phyloP scores from a whole-genome alignment of 2,329 filamentous ascomycete species.

The Sporothrix dimorphospora region DNA sequence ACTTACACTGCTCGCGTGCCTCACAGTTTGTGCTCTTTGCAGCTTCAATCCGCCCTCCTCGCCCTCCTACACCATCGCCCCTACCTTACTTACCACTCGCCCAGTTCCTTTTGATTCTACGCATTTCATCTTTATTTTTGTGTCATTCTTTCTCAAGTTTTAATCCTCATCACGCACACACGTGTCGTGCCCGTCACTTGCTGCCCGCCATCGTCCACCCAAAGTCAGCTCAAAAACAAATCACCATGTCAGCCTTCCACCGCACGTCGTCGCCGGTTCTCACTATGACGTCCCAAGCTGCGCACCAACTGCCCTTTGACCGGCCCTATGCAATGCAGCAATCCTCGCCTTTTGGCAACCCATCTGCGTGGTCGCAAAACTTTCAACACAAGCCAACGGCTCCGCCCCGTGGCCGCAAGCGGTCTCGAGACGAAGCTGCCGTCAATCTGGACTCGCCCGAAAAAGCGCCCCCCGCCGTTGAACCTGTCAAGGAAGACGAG shows the following conservation, averaged over 20 bases:
- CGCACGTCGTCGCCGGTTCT: conserved; percentile 52
- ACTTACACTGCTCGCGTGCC: conserved; percentile 32
- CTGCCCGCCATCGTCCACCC: background rate
- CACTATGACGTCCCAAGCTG: conserved; percentile 50
- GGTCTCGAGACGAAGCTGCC: conserved; percentile 73
- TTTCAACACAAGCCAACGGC: conserved; percentile 33
- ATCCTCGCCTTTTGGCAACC: conserved; percentile 42
- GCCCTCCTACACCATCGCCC: background rate
- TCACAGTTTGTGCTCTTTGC: conserved; percentile 11
- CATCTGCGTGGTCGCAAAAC: conserved; percentile 42
- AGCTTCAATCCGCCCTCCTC: background rate
- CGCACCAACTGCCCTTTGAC: conserved; percentile 48
- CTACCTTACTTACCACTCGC: background rate
- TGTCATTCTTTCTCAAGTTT: background rate
- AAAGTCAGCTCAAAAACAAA: background rate
- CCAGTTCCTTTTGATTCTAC: background rate
- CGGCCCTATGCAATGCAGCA: conserved; percentile 47
- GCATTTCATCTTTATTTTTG: background rate
- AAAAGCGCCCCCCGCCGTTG: conserved; percentile 52
- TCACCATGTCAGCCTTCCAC: conserved; percentile 50
- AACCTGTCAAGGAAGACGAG: conserved; percentile 58
- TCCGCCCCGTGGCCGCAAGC: conserved; percentile 66
- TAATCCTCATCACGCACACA: background rate
- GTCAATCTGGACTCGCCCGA: conserved; percentile 63
- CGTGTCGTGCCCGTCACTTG: background rate